Percentiles rank a stretch among this genome's conserved stretches.
Evolutionary conservation across 139 green algal species (phyloP).

Genomic region (Chlamydomonas sphaeroides): DNA sequence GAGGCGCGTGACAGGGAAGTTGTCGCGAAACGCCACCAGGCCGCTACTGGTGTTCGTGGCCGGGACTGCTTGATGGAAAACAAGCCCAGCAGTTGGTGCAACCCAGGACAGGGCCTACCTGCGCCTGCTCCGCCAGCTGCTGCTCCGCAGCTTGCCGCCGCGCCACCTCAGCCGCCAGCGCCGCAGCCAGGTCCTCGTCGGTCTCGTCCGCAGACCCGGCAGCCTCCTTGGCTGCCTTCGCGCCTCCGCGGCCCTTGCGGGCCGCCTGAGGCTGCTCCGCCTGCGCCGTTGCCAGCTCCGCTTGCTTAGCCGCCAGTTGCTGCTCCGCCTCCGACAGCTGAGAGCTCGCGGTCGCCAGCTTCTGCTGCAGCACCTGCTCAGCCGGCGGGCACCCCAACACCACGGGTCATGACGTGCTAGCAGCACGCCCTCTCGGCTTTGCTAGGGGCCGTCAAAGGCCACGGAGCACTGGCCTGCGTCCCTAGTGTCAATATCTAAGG

Average conservation of each 20-base stretch:
- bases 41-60: no score
- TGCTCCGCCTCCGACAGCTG: background rate
- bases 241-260: background rate
- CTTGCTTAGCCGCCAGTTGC: background rate
- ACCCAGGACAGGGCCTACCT: background rate
- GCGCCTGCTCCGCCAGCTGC: background rate
- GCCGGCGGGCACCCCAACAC: no score
- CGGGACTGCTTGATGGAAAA: no score
- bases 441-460: no score
- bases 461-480: no score
- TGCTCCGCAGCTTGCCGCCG: background rate
- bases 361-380: background rate
- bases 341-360: background rate
- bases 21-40: no score
- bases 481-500: no score
- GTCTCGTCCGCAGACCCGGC: background rate
- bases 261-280: background rate
- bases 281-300: background rate
- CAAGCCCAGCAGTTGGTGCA: no score
- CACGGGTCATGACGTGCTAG: no score
- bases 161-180: background rate
- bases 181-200: background rate
- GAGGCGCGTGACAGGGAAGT: background rate
- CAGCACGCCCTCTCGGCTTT: no score
- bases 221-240: background rate